Conservation (phyloP, 2,329 filamentous ascomycete species). For the Escovopsis sp. region DNA sequence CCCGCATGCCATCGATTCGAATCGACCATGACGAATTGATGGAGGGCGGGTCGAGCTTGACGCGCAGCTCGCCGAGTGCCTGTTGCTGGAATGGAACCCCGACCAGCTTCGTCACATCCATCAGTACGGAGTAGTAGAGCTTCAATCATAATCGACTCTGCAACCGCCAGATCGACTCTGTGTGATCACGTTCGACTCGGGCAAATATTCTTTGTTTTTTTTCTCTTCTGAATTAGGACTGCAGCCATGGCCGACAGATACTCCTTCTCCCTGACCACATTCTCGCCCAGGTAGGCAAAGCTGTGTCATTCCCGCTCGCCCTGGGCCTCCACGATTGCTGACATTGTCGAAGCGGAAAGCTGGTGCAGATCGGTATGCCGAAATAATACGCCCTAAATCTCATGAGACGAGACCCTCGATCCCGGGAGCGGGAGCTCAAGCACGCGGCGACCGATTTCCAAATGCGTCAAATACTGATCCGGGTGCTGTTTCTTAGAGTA, state of each 20-base stretch:
- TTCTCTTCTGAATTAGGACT: too few relatives aligned
- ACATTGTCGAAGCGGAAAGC: conserved; percentile 68
- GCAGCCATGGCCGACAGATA: conserved; percentile 87
- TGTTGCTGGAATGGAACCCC: conserved; percentile 8
- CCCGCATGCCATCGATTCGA: conserved; percentile 6
- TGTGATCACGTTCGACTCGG: too few relatives aligned
- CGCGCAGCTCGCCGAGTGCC: conserved; percentile 24
- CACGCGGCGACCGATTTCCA: background rate
- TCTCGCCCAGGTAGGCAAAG: conserved; percentile 67
- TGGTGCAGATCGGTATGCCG: conserved; percentile 77
- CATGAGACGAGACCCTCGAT: too few relatives aligned
- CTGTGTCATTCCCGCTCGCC: conserved; percentile 3
- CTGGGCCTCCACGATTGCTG: conserved; percentile 11
- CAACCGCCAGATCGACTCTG: background rate
- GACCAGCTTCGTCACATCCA: too few relatives aligned
- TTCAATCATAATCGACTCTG: background rate
- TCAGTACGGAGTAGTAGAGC: too few relatives aligned
- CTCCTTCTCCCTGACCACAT: conserved; percentile 97
- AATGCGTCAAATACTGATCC: conserved; percentile 1
- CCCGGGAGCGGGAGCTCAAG: background rate
- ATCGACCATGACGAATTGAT: background rate
- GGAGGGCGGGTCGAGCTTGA: conserved; percentile 16
- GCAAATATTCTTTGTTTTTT: too few relatives aligned
- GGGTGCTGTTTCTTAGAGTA: conserved; percentile 52
- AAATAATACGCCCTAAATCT: too few relatives aligned